These are phyloP conservation scores for Alternaria panax DNA, from an alignment of 2,329 filamentous ascomycete genomes.

Conservation along the genomic window DNA sequence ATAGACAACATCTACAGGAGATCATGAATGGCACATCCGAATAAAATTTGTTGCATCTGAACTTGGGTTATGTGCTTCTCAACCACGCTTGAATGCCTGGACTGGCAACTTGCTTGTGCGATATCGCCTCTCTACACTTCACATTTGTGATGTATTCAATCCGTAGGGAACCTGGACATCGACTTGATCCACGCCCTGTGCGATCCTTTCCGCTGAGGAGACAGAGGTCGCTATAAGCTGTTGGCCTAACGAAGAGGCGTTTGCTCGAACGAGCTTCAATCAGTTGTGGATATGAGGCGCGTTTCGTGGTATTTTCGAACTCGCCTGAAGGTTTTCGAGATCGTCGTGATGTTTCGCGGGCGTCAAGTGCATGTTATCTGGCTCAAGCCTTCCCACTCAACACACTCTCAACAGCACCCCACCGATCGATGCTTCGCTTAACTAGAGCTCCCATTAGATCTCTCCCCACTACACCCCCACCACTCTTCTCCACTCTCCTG, in stretches of 20 bases:
- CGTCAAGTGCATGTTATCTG: not conserved
- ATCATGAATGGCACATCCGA: not conserved
- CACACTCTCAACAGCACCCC: constrained; percentile 62
- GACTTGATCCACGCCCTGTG: not conserved
- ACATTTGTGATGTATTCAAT: not conserved
- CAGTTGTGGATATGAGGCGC: no score
- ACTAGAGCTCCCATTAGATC: constrained; percentile 68
- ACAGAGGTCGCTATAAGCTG: not conserved
- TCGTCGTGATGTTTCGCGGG: not conserved
- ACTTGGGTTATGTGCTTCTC: not conserved
- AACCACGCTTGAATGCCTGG: not conserved
- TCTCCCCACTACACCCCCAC: constrained; percentile 74
- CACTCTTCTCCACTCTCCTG: constrained; percentile 80
- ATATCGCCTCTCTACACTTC: not conserved
- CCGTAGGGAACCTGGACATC: no score
- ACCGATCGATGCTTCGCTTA: constrained; percentile 67
- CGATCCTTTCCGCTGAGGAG: not conserved
- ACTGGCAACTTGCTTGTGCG: not conserved
- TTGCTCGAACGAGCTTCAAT: not conserved
- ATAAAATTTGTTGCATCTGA: not conserved
- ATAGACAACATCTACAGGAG: no score
- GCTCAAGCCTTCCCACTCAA: constrained; percentile 23
- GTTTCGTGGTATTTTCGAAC: not conserved
- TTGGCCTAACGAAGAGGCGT: not conserved
- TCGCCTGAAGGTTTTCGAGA: not conserved